Evolutionary conservation across 495 filamentous ascomycete species (phyloP).

Genomic region (Hamigera avellanea): DNA sequence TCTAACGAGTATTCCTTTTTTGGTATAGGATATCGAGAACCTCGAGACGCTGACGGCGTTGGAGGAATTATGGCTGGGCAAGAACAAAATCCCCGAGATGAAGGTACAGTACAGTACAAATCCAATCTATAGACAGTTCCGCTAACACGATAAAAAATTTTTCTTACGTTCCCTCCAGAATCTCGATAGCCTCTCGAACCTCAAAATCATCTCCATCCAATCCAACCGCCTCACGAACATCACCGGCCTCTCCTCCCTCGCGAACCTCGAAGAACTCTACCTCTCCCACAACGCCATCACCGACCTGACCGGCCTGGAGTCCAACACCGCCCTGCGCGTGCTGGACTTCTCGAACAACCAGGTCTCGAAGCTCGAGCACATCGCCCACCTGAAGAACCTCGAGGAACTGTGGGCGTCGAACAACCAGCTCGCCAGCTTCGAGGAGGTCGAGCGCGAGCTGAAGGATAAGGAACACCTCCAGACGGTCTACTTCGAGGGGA

Average conservation of each 20-base stretch:
- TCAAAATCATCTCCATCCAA: conserved; percentile 90
- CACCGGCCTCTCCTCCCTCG: conserved; percentile 56
- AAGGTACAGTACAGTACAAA: conserved; percentile 30
- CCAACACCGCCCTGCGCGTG: conserved; percentile 57
- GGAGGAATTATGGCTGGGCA: conserved; percentile 90
- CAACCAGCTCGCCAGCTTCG: conserved; percentile 67
- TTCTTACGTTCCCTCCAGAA: conserved; percentile 26
- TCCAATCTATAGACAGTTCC: background rate
- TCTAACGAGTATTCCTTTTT: too few species aligned
- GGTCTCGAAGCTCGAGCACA: conserved; percentile 58
- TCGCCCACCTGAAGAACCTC: conserved; percentile 56
- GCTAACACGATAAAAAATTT: background rate
- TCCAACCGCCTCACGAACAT: conserved; percentile 87
- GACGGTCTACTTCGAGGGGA: conserved; percentile 97
- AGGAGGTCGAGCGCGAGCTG: conserved; percentile 73
- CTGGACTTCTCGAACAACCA: conserved; percentile 89
- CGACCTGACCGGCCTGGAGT: conserved; percentile 61
- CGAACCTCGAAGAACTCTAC: conserved; percentile 89
- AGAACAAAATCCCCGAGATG: conserved; percentile 92
- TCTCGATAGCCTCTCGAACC: conserved; percentile 58
- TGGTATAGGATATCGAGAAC: conserved; percentile 67
- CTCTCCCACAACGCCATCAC: conserved; percentile 94
- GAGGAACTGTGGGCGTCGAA: conserved; percentile 95
- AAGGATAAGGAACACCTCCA: conserved; percentile 64
- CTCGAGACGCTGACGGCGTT: conserved; percentile 63